Evolutionary conservation across 2,329 filamentous ascomycete species (phyloP).

Genomic region (Chrysoporthe austroafricana): DNA sequence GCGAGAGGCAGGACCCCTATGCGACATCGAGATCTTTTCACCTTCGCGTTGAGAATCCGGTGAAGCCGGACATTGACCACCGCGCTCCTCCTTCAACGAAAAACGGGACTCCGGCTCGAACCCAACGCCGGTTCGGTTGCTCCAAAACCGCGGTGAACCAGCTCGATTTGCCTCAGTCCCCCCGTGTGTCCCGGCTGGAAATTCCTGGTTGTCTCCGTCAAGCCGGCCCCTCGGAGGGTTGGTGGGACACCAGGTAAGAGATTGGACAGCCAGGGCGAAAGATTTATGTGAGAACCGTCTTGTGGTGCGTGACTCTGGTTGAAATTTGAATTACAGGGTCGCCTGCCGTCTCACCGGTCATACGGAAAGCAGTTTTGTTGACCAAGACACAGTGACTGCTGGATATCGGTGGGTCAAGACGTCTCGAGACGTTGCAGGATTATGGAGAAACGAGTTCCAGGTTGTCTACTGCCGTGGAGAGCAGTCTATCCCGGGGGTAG

Average conservation of each 20-base stretch:
- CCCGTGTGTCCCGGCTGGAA: conserved; percentile 16
- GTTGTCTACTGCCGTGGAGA: neutral
- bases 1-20: conserved; percentile 60
- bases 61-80: conserved; percentile 62
- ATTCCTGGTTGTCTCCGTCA: conserved; percentile 29
- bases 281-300: conserved; percentile 25
- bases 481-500: conserved; percentile 1
- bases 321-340: conserved; percentile 21
- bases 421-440: neutral
- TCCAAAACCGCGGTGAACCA: conserved; percentile 17
- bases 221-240: conserved; percentile 29
- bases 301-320: conserved; percentile 21
- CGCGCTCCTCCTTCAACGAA: conserved; percentile 33
- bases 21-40: conserved; percentile 68
- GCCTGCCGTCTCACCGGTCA: conserved; percentile 25
- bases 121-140: conserved; percentile 25
- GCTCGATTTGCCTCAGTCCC: conserved; percentile 15
- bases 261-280: conserved; percentile 35
- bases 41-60: conserved; percentile 55
- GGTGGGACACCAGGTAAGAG: conserved; percentile 30
- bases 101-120: conserved; percentile 30
- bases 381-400: conserved; percentile 16
- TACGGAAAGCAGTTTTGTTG: conserved; percentile 20
- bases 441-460: neutral
- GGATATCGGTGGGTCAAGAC: conserved; percentile 1